Evolutionary conservation across 495 filamentous ascomycete genomes (phyloP).

Genomic region (Letharia lupina): DNA sequence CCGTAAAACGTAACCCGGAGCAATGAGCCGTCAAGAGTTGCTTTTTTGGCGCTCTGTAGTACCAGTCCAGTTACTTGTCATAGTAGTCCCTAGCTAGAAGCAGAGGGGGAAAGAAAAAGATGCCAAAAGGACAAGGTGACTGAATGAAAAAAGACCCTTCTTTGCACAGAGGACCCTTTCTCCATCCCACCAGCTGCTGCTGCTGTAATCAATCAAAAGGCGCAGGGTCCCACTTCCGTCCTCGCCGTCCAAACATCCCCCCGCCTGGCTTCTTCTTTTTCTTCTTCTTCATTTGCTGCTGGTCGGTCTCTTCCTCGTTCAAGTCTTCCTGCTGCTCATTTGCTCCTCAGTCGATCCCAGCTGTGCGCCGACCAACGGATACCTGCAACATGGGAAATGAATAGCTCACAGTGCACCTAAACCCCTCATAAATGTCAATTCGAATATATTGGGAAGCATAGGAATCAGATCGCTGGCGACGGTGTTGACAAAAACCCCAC

Average conservation of each 20-base stretch:
- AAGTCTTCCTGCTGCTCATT: background rate
- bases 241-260: background rate
- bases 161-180: conserved; percentile 2
- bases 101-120: conserved; percentile 1
- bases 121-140: too few relatives aligned
- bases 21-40: background rate
- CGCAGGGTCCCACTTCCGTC: conserved; percentile 16
- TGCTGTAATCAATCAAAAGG: conserved; percentile 12
- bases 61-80: background rate
- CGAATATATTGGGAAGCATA: background rate
- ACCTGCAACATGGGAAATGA: background rate
- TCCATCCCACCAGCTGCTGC: conserved; percentile 8
- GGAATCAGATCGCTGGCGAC: background rate
- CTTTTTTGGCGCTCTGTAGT: background rate
- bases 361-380: background rate
- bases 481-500: background rate
- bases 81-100: background rate
- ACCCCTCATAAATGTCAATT: background rate
- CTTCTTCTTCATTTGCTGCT: background rate
- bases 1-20: background rate
- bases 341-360: background rate
- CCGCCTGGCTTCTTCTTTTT: background rate
- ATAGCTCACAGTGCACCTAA: background rate
- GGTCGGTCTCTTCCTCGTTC: background rate
- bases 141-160: conserved; percentile 7